These are phyloP conservation scores for Trypanosoma scelopori DNA, from an alignment of 208 protist species.

Conservation along the genomic window DNA sequence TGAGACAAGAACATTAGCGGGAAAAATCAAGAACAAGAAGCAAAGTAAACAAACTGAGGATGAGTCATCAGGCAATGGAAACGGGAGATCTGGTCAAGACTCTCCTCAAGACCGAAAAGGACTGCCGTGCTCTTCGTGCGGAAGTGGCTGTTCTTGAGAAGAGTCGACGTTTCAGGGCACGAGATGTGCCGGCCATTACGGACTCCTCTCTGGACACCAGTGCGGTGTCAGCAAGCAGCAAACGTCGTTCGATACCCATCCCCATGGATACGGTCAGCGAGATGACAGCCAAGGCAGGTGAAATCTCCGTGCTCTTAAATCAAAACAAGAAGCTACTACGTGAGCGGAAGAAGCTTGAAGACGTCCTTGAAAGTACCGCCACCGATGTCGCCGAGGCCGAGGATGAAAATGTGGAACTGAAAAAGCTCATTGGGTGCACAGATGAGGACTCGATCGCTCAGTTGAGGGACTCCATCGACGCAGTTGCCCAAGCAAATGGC, in stretches of 20 bases:
- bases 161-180: conserved; percentile 25
- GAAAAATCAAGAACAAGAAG: no score
- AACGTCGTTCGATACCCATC: conserved; percentile 23
- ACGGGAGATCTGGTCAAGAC: conserved; percentile 37
- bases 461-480: background rate
- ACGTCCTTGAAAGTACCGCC: background rate
- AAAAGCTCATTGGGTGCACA: conserved; percentile 2
- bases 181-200: background rate
- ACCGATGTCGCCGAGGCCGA: conserved; percentile 3
- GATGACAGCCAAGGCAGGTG: conserved; percentile 48
- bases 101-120: conserved; percentile 51
- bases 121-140: conserved; percentile 56
- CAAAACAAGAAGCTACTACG: conserved; percentile 31
- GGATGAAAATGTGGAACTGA: conserved; percentile 17
- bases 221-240: conserved; percentile 5
- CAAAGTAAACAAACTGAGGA: background rate
- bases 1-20: no score
- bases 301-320: conserved; percentile 32
- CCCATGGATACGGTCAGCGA: conserved; percentile 63
- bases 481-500: background rate
- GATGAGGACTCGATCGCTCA: background rate
- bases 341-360: conserved; percentile 38
- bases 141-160: conserved; percentile 61
- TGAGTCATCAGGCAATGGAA: conserved; percentile 5
- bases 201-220: background rate